These are phyloP conservation scores for Climacium dendroides DNA, from an alignment of 225 moss, liverwort and hornwort genomes.

Conservation along the genomic window DNA sequence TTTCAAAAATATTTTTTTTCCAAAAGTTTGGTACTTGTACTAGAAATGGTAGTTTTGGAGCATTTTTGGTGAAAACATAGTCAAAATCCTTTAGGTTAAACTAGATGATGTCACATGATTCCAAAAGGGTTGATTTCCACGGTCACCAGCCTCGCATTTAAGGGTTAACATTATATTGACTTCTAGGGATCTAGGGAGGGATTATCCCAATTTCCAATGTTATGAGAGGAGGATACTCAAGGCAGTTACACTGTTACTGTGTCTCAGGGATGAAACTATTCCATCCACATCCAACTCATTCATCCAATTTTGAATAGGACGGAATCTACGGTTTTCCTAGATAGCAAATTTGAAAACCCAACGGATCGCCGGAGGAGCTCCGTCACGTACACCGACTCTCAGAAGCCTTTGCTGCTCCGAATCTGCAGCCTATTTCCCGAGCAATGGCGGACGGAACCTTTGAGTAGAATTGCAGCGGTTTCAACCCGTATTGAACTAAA, in stretches of 20 bases:
- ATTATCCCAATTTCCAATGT: neutral
- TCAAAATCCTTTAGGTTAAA: no score
- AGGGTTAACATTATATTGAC: no score
- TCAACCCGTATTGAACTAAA: no score
- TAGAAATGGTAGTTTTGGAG: no score
- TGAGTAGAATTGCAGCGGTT: neutral
- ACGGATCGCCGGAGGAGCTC: neutral
- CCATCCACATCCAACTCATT: neutral
- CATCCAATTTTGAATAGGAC: neutral
- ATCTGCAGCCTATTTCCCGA: neutral
- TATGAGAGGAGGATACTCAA: no score
- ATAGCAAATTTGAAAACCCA: neutral
- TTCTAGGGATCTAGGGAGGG: neutral
- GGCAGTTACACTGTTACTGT: neutral
- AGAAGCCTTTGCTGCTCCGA: neutral
- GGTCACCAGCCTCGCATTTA: no score
- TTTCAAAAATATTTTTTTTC: no score
- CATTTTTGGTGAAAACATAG: no score
- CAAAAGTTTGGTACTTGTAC: no score
- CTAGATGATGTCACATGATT: no score
- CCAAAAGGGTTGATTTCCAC: no score
- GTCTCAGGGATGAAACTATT: neutral
- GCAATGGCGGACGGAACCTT: neutral
- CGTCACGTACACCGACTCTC: neutral
- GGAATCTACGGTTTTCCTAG: neutral